Conservation (phyloP, 345 rosid genomes). For the Syzygium oleosum region DNA sequence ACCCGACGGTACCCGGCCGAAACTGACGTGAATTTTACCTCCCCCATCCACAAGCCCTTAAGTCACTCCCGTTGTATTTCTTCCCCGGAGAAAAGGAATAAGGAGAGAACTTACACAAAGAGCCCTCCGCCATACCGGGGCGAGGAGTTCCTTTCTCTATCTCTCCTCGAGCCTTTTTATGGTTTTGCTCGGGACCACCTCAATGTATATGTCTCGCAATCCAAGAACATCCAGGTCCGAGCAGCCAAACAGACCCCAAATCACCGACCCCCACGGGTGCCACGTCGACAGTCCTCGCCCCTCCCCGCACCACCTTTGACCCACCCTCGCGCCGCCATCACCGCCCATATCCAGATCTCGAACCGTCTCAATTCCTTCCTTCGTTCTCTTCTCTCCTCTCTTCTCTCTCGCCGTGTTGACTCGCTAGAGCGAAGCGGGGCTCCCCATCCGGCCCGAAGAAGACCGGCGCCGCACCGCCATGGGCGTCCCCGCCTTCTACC, state of each 20-base stretch:
- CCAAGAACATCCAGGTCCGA: neutral
- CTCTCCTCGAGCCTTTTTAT: too few relatives aligned
- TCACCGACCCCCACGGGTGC: neutral
- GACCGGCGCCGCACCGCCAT: slow-evolving; percentile 10
- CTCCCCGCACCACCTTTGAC: neutral
- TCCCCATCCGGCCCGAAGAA: neutral
- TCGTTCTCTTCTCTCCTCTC: neutral
- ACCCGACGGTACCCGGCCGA: rapidly evolving
- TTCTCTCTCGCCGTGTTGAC: neutral
- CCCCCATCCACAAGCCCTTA: too few relatives aligned
- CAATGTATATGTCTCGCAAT: neutral
- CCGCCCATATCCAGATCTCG: neutral
- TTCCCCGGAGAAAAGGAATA: too few relatives aligned
- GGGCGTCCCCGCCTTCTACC: slow-evolving; percentile 98
- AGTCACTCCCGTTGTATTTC: too few relatives aligned
- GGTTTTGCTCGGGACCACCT: too few relatives aligned
- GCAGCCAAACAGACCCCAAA: neutral
- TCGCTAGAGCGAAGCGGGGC: neutral
- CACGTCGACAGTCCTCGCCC: neutral
- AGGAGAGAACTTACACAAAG: too few relatives aligned
- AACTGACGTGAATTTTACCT: too few relatives aligned
- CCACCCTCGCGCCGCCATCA: neutral
- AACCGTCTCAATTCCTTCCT: neutral
- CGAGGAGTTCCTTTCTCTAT: too few relatives aligned
- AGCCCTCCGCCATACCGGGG: too few relatives aligned